A percentile compares a stretch with the other conserved stretches of the same genome.
Evolutionary conservation across 495 filamentous ascomycete genomes (phyloP).

Genomic region (Lophiostoma macrostomum): DNA sequence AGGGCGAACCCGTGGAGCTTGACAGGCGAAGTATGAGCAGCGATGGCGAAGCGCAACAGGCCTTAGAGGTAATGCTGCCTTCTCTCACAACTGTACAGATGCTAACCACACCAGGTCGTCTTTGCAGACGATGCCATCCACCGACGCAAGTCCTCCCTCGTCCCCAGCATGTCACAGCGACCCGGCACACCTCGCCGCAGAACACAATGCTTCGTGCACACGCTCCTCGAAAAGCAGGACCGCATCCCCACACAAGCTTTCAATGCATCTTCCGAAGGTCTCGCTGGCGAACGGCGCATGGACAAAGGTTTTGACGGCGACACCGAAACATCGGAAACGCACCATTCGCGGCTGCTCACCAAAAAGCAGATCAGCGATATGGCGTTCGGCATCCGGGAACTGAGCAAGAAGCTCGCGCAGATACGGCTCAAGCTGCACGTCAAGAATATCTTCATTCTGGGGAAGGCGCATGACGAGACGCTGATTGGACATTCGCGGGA

Average conservation of each 20-base stretch:
- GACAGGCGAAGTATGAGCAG: conserved; percentile 18
- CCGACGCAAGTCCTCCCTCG: conserved; percentile 82
- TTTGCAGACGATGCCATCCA: conserved; percentile 69
- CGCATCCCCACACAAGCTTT: conserved; percentile 9
- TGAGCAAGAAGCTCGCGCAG: conserved; percentile 79
- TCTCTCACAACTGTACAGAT: neutral
- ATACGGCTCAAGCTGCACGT: conserved; percentile 76
- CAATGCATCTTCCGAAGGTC: conserved; percentile 31
- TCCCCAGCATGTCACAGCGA: conserved; percentile 52
- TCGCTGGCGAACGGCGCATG: conserved; percentile 34
- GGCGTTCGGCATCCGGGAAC: conserved; percentile 89
- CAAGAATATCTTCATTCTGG: conserved; percentile 80
- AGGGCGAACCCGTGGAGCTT: conserved; percentile 11
- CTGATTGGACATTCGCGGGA: conserved; percentile 77
- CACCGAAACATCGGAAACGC: conserved; percentile 3
- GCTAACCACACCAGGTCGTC: conserved; percentile 57
- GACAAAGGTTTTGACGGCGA: conserved; percentile 37
- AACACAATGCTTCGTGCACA: conserved; percentile 81
- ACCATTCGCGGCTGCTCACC: conserved; percentile 68
- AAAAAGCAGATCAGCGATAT: conserved; percentile 93
- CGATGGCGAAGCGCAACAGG: conserved; percentile 28
- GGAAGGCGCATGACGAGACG: conserved; percentile 80
- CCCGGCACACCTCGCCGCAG: conserved; percentile 45
- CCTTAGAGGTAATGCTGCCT: conserved; percentile 32
- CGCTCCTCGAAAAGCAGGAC: conserved; percentile 58